phyloP scores from a whole-genome alignment of 2,329 filamentous ascomycete genomes.

The Pyrenochaeta sp. region DNA sequence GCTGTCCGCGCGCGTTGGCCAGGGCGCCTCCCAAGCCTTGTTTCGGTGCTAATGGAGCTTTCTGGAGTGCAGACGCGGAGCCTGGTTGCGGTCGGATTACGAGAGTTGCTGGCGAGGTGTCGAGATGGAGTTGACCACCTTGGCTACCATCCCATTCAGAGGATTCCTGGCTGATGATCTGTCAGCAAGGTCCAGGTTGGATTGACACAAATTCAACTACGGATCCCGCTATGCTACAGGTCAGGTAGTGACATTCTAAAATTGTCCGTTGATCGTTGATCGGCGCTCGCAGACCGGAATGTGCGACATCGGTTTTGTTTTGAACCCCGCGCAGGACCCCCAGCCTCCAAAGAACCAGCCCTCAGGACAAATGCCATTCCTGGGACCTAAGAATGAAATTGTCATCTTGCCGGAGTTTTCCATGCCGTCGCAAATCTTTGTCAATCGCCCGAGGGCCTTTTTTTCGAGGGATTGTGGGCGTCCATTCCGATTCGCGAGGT shows the following conservation, averaged over 20 bases:
- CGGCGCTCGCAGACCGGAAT: constrained; percentile 18
- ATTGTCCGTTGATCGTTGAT: constrained; percentile 8
- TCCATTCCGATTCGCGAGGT: not conserved
- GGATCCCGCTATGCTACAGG: constrained; percentile 1
- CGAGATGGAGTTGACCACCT: constrained; percentile 35
- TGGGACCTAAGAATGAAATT: not conserved
- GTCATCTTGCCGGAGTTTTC: not conserved
- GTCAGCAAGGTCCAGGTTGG: constrained; percentile 29
- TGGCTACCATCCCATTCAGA: constrained; percentile 40
- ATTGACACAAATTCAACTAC: constrained; percentile 13
- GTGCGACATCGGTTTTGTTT: constrained; percentile 28
- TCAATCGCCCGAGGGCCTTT: not conserved
- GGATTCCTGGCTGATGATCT: constrained; percentile 34
- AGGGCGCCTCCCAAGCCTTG: constrained; percentile 43
- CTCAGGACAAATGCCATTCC: not conserved
- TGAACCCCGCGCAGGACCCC: constrained; percentile 20
- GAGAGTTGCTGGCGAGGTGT: constrained; percentile 36
- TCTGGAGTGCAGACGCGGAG: constrained; percentile 34
- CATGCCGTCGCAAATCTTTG: not conserved
- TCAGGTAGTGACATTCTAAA: not conserved
- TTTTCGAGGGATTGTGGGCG: not conserved
- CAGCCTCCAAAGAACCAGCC: not conserved
- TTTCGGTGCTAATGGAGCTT: constrained; percentile 48
- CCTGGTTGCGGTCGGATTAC: constrained; percentile 38
- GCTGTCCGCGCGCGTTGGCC: constrained; percentile 39